Evolutionary conservation across 169 alveolate species (phyloP).

Genomic region (Babesia divergens): DNA sequence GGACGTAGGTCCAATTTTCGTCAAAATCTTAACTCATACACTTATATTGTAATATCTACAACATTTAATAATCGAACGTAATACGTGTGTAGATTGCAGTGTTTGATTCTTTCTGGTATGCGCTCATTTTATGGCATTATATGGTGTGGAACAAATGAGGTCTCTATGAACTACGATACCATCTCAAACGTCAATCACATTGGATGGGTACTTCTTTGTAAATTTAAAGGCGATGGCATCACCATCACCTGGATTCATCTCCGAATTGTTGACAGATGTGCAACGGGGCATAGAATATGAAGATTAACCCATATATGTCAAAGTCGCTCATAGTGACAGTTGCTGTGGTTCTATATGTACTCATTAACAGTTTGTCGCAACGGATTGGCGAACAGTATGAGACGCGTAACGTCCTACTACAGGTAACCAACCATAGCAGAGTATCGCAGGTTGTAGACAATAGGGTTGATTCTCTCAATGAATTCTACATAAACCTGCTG

Average conservation of each 20-base stretch:
- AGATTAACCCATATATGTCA: background rate
- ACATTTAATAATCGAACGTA: background rate
- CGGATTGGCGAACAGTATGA: slow-evolving; percentile 8
- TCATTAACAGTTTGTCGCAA: background rate
- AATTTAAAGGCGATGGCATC: too few species aligned
- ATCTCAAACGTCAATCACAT: too few species aligned
- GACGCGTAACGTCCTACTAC: slow-evolving; percentile 12
- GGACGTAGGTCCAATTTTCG: too few species aligned
- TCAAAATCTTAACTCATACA: too few species aligned
- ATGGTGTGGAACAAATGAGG: too few species aligned
- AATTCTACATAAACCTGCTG: slow-evolving; percentile 14
- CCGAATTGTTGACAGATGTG: background rate
- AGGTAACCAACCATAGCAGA: background rate
- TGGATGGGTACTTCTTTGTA: too few species aligned
- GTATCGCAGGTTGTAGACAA: slow-evolving; percentile 11
- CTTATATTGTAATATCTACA: background rate
- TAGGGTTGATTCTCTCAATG: background rate
- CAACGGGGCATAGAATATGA: background rate
- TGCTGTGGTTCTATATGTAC: background rate
- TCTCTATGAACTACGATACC: too few species aligned
- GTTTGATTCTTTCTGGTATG: background rate
- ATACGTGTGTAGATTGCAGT: background rate
- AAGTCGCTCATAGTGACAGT: background rate
- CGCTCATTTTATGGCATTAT: too few species aligned
- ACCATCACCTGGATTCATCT: background rate